A percentile compares a stretch with the other conserved stretches of the same genome.
Conservation (phyloP, 768 basidiomycete species). For the Hygrocybe coccinea region DNA sequence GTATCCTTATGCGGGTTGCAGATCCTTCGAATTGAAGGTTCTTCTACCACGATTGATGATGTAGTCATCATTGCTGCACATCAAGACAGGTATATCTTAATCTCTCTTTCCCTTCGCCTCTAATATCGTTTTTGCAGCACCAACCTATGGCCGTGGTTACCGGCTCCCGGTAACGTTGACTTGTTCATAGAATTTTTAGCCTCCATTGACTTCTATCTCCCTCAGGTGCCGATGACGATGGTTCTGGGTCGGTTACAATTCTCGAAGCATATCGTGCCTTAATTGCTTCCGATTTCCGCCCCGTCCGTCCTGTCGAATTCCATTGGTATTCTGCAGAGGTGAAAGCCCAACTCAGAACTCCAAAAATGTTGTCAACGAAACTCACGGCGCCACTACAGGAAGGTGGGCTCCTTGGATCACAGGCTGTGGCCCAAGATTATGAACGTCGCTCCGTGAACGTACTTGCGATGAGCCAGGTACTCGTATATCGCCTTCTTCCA, state of each 20-base stretch:
- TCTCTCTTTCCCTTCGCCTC: not conserved
- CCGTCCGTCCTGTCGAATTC: slow-evolving; percentile 65
- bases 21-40: slow-evolving; percentile 76
- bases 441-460: slow-evolving; percentile 58
- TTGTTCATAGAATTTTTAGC: not conserved
- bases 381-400: slow-evolving; percentile 44
- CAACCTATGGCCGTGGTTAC: not conserved
- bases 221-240: slow-evolving; percentile 45
- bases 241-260: slow-evolving; percentile 75
- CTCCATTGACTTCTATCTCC: not conserved
- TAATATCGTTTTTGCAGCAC: not conserved
- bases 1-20: slow-evolving; percentile 25
- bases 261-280: slow-evolving; percentile 72
- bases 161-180: slow-evolving; percentile 1
- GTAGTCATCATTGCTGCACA: slow-evolving; percentile 75
- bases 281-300: slow-evolving; percentile 62
- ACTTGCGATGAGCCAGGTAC: slow-evolving; percentile 78
- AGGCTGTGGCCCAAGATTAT: slow-evolving; percentile 81
- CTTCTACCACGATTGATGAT: slow-evolving; percentile 53
- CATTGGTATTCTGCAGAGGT: slow-evolving; percentile 85
- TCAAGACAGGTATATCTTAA: slow-evolving; percentile 64
- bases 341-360: slow-evolving; percentile 14
- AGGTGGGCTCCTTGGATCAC: slow-evolving; percentile 81
- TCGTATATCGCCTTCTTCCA: slow-evolving; percentile 5
- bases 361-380: not conserved